phyloP scores from a whole-genome alignment of 208 protist species.

The Trypanosoma scelopori region DNA sequence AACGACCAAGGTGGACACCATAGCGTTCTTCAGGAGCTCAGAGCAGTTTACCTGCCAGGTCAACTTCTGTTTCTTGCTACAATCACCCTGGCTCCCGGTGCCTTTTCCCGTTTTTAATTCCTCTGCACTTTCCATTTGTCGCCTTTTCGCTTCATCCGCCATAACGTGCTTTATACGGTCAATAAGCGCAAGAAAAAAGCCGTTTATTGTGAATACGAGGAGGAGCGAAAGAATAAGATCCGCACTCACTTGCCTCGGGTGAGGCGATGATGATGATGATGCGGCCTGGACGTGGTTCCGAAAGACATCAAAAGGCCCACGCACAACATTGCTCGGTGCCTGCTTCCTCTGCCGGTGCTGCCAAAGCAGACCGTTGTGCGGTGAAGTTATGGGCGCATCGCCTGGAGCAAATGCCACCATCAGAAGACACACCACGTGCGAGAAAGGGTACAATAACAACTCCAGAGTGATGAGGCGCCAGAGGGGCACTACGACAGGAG shows the following conservation, averaged over 20 bases:
- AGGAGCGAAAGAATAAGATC: constrained; percentile 48
- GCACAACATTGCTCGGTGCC: constrained; percentile 26
- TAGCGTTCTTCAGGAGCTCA: constrained; percentile 48
- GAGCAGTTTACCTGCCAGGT: constrained; percentile 25
- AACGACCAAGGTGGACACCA: constrained; percentile 24
- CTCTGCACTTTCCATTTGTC: neutral
- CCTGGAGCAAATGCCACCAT: constrained; percentile 27
- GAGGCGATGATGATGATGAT: neutral
- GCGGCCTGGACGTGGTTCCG: neutral
- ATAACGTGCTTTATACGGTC: constrained; percentile 18
- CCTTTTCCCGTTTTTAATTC: constrained; percentile 35
- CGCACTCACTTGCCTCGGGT: constrained; percentile 37
- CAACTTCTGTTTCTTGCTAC: neutral
- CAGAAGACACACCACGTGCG: constrained; percentile 9
- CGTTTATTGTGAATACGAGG: constrained; percentile 33
- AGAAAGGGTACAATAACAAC: constrained; percentile 19
- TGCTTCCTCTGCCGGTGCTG: constrained; percentile 18
- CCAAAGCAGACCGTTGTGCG: constrained; percentile 18
- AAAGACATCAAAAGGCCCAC: constrained; percentile 18
- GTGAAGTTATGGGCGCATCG: constrained; percentile 15
- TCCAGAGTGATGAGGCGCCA: constrained; percentile 24
- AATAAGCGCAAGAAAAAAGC: constrained; percentile 36
- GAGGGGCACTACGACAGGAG: constrained; percentile 10
- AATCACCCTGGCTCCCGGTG: constrained; percentile 28
- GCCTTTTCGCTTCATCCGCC: constrained; percentile 9